Percentiles rank a stretch among this genome's conserved stretches.
These are phyloP conservation scores for Pythium guiyangense DNA, from an alignment of 352 stramenopile species.

Conservation along the genomic window DNA sequence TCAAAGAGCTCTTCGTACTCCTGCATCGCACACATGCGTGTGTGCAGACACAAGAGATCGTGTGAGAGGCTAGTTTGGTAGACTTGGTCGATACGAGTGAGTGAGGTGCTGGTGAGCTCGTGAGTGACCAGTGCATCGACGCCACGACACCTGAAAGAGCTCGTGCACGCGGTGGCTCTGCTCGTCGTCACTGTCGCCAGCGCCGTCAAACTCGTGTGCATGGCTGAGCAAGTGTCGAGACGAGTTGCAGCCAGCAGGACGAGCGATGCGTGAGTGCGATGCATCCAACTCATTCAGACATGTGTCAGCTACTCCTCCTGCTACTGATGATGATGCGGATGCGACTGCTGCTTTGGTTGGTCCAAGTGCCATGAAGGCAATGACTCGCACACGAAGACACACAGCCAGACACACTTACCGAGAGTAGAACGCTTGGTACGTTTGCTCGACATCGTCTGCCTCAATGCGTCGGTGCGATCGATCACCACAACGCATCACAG, in stretches of 20 bases:
- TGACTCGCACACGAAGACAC: too few relatives aligned
- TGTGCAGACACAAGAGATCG: not conserved
- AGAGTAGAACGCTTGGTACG: constrained; percentile 9
- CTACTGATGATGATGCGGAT: too few relatives aligned
- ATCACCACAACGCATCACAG: not conserved
- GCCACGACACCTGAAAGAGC: constrained; percentile 42
- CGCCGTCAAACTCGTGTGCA: constrained; percentile 28
- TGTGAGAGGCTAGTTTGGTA: too few relatives aligned
- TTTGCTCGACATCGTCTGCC: constrained; percentile 13
- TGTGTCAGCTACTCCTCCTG: too few relatives aligned
- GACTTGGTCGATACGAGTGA: not conserved
- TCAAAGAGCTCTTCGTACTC: constrained; percentile 55
- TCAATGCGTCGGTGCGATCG: not conserved
- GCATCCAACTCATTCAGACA: too few relatives aligned
- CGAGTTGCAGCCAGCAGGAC: too few relatives aligned
- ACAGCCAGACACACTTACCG: constrained; percentile 1
- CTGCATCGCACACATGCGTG: constrained; percentile 9
- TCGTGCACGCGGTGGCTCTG: constrained; percentile 31
- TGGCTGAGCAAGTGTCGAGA: constrained; percentile 18
- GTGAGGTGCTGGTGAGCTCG: not conserved
- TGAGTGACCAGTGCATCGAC: too few relatives aligned
- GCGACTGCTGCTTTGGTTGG: not conserved
- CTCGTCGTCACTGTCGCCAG: constrained; percentile 28
- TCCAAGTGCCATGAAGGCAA: not conserved
- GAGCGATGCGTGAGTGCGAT: too few relatives aligned